Percentiles rank a stretch among this genome's conserved stretches.
These are phyloP conservation scores for Lizonia empirigonia DNA, from an alignment of 2,329 filamentous ascomycete species.

Conservation along the genomic window DNA sequence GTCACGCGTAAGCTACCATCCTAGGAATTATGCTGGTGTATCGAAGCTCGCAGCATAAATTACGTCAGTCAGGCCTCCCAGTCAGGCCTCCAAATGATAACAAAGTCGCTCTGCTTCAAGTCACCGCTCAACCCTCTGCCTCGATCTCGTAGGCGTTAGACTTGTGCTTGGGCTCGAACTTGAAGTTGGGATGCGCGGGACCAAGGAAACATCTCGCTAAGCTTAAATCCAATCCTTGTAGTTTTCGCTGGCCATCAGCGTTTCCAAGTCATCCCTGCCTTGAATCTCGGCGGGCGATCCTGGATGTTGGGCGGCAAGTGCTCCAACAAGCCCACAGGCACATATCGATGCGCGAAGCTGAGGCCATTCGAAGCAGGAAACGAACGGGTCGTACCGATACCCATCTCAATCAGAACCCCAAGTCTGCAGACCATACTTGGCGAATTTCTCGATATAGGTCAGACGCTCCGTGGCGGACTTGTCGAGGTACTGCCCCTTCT, in stretches of 20 bases:
- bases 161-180: conserved; percentile 97
- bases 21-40: background rate
- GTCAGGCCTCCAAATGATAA: background rate
- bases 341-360: conserved; percentile 90
- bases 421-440: conserved; percentile 84
- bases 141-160: conserved; percentile 85
- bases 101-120: background rate
- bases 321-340: conserved; percentile 87
- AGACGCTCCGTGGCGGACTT: conserved; percentile 90
- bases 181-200: conserved; percentile 85
- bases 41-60: background rate
- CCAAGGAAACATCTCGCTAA: conserved; percentile 99
- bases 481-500: conserved; percentile 89
- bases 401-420: conserved; percentile 96
- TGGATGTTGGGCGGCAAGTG: conserved; percentile 86
- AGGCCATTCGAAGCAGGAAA: conserved; percentile 95
- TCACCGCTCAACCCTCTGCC: conserved; percentile 51
- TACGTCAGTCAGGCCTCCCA: too few species aligned
- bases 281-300: conserved; percentile 84
- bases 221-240: conserved; percentile 99
- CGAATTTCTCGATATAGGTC: conserved; percentile 84
- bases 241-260: conserved; percentile 85
- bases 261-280: conserved; percentile 87
- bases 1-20: background rate
- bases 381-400: conserved; percentile 86